Percentiles rank a stretch among this genome's conserved stretches.
phyloP scores from a whole-genome alignment of 257 asterid genomes.

The Solanum stenotomum region DNA sequence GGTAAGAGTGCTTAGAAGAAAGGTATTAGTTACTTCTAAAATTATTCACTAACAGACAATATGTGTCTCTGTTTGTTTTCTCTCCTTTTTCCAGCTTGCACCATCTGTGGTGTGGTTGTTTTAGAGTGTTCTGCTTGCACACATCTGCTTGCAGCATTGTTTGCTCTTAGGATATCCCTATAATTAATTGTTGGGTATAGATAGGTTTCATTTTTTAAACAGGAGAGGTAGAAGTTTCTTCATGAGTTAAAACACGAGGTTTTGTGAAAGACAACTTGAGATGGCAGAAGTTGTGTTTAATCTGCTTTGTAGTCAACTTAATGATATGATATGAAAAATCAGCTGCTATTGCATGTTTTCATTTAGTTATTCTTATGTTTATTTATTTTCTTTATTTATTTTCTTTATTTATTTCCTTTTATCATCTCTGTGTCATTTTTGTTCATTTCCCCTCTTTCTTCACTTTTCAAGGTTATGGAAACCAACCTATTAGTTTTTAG shows the following conservation, averaged over 20 bases:
- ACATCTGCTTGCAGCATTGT: neutral
- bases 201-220: neutral
- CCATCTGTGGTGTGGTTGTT: neutral
- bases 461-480: neutral
- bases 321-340: neutral
- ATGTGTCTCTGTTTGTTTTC: neutral
- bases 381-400: neutral
- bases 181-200: neutral
- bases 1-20: neutral
- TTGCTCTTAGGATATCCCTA: neutral
- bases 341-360: neutral
- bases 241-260: neutral
- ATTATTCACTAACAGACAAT: neutral
- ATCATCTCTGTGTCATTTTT: neutral
- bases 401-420: neutral
- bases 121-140: neutral
- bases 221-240: neutral
- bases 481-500: neutral
- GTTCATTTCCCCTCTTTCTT: neutral
- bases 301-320: neutral
- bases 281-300: neutral
- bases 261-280: neutral
- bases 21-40: neutral
- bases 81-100: neutral
- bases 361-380: neutral